Evolutionary conservation across 352 stramenopile species (phyloP), one percentile per base, ranked within the genome.

Genomic region (Phytopythium delawarense): DNA sequence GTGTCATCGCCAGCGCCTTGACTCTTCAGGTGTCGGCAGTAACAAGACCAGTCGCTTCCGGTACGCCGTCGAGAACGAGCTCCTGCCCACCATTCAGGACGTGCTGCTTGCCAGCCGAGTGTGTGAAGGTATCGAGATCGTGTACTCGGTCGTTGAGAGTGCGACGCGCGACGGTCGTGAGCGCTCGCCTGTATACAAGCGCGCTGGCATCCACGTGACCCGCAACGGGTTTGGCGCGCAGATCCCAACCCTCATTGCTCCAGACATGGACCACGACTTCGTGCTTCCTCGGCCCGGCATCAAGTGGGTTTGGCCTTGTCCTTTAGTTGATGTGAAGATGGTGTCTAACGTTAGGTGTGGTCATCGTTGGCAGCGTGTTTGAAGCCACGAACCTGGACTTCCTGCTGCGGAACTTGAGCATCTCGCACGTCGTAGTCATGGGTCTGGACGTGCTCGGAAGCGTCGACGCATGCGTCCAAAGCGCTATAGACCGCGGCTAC

Each of bases 131-230:
- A 66, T 87, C 32, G 91, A 98, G 71, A 73, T 98, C 12, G 75
- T 98, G 13, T 97, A 96, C 70, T 94, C 83, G 2, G 81, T 94
- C n/a, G 86, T 98, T 8, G 84, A 96, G 70, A 89, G 88, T n/a
- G 69, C 79, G 2, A 97, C 88, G 1, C 71, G 71, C 16, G 84
- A 97, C 65, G 88, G 88, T 9, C 74, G 90, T 32, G 89, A 97
- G 63, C 74, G 91, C 20, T 92, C 81, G 11, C 73, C 83, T 0
- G 86, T 88, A 11, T 94, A 97, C 71, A 97, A 97, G 55, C 69
- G 96, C 48, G 91, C 87, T 2, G 87, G 91, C 1, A 74, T 97
- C 13, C 78, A 91, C 54, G 71, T 92, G 12, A 65, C 90, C 13
- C 87, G 85, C 16, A 60, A 69, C n/a, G 79, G 73, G 23, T 91